Percentiles rank a stretch among this genome's conserved stretches.
These are phyloP conservation scores for Stygiomarasmius scandens DNA, from an alignment of 1,284 basidiomycete genomes.

Conservation along the genomic window DNA sequence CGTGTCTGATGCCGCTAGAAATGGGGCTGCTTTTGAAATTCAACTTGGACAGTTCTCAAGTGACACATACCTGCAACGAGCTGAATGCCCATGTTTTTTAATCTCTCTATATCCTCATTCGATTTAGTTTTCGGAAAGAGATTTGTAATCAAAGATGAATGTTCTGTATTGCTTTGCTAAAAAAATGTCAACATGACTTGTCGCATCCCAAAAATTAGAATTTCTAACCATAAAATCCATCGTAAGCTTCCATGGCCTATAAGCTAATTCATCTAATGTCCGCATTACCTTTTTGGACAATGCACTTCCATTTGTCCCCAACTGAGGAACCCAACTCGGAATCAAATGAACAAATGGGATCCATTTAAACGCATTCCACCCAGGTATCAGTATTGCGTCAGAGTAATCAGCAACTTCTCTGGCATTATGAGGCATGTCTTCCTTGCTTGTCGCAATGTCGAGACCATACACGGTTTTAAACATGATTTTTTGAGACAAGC, in stretches of 20 bases:
- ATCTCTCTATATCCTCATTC: not conserved
- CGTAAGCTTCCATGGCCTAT: not conserved
- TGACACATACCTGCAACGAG: not conserved
- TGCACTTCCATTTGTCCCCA: not conserved
- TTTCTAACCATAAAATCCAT: not conserved
- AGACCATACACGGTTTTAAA: not conserved
- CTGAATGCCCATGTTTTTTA: not conserved
- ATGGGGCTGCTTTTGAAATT: not conserved
- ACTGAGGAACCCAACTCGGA: conserved; percentile 25
- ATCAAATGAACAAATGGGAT: conserved; percentile 30
- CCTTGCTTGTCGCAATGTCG: not conserved
- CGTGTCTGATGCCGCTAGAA: conserved; percentile 27
- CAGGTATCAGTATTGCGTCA: conserved; percentile 24
- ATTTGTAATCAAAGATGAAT: not conserved
- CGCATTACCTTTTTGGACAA: too few species aligned
- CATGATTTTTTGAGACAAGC: conserved; percentile 2
- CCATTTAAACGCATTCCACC: conserved; percentile 24
- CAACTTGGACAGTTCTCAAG: too few species aligned
- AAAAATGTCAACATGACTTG: too few species aligned
- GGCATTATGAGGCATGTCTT: not conserved
- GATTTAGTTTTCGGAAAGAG: not conserved
- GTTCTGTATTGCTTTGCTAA: too few species aligned
- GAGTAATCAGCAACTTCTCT: not conserved
- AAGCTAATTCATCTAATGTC: not conserved
- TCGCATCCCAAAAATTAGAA: not conserved